phyloP scores from a whole-genome alignment of 768 basidiomycete genomes.

The Chlorophyllum brunneum region DNA sequence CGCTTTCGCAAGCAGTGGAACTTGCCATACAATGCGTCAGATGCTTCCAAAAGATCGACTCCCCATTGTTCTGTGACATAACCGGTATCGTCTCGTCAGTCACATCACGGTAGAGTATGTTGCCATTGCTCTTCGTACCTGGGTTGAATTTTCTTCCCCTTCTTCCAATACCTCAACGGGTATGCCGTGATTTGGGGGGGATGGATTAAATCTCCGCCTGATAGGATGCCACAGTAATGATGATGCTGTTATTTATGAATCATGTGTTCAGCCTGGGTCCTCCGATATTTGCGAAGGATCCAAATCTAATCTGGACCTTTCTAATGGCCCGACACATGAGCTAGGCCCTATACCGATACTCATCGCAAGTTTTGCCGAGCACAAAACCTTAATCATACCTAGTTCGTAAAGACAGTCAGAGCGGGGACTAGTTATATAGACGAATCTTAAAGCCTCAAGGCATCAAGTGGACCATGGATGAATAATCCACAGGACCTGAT shows the following conservation, averaged over 20 bases:
- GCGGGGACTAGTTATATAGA: background rate
- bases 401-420: too few relatives aligned
- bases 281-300: background rate
- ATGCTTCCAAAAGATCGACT: slow-evolving; percentile 1
- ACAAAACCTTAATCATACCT: too few relatives aligned
- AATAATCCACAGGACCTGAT: slow-evolving; percentile 4
- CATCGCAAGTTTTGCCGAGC: too few relatives aligned
- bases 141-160: too few relatives aligned
- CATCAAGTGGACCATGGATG: background rate
- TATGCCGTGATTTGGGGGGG: background rate
- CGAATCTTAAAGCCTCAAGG: background rate
- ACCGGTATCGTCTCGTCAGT: too few relatives aligned
- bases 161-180: too few relatives aligned
- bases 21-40: background rate
- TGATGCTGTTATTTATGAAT: background rate
- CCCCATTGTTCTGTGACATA: background rate
- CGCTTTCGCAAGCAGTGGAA: background rate
- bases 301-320: background rate
- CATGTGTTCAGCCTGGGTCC: background rate
- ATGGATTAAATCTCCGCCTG: background rate
- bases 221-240: slow-evolving; percentile 10
- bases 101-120: too few relatives aligned
- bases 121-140: too few relatives aligned
- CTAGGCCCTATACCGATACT: too few relatives aligned
- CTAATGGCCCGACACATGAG: too few relatives aligned